These are phyloP conservation scores for Daucus carota DNA, from an alignment of 129 eudicot species.

Conservation along the genomic window DNA sequence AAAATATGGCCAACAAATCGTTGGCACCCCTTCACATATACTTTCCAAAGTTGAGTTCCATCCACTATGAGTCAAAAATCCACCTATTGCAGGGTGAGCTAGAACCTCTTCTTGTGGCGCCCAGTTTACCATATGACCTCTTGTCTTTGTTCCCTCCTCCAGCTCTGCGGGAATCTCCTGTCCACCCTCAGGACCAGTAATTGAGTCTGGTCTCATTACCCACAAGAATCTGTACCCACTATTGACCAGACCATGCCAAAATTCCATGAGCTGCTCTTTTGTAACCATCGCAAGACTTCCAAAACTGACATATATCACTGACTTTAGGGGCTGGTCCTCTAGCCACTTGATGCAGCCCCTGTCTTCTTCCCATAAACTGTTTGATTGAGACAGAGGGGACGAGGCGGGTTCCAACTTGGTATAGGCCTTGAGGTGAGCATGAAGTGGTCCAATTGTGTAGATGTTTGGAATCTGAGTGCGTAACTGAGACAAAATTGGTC, in stretches of 20 bases:
- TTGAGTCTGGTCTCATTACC: constrained; percentile 31
- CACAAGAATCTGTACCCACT: constrained; percentile 43
- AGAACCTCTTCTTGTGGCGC: constrained; percentile 47
- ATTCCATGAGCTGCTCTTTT: constrained; percentile 40
- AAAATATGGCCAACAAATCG: constrained; percentile 33
- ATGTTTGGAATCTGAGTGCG: neutral
- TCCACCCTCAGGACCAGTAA: constrained; percentile 17
- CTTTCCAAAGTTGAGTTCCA: constrained; percentile 65
- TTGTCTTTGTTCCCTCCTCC: constrained; percentile 32
- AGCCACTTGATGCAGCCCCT: neutral
- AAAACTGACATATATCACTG: constrained; percentile 5
- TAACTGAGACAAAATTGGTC: constrained; percentile 2
- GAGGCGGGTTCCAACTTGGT: neutral
- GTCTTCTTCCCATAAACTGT: constrained; percentile 10
- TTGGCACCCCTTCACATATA: constrained; percentile 41
- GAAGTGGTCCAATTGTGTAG: constrained; percentile 10
- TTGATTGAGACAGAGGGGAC: neutral
- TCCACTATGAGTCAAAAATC: constrained; percentile 54
- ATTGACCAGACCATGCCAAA: constrained; percentile 39
- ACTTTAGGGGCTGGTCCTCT: neutral
- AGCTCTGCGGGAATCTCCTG: constrained; percentile 39
- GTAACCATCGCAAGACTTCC: constrained; percentile 18
- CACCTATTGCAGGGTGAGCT: constrained; percentile 41
- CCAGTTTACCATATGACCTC: constrained; percentile 56
- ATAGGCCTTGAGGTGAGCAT: constrained; percentile 8